These are phyloP conservation scores for Drechslerella stenobrocha DNA, from an alignment of 2,329 filamentous ascomycete species.

Conservation along the genomic window DNA sequence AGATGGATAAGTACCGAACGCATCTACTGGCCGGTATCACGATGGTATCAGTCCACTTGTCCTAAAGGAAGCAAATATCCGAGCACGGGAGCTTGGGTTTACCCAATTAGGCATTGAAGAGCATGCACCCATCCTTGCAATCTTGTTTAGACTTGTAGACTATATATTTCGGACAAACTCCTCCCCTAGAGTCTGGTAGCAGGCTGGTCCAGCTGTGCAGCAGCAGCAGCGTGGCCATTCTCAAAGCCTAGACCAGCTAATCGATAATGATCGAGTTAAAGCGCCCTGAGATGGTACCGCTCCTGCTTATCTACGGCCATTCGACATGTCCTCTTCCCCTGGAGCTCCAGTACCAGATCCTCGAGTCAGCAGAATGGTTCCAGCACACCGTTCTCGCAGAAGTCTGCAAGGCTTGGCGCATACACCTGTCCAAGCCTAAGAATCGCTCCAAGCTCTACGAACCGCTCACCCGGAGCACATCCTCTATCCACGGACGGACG, in stretches of 20 bases:
- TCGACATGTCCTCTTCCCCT: constrained; percentile 14
- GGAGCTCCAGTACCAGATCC: constrained; percentile 37
- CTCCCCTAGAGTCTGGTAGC: too few species aligned
- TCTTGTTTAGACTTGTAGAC: background rate
- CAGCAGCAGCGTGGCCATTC: too few species aligned
- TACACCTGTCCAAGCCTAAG: constrained; percentile 12
- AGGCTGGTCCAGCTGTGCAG: too few species aligned
- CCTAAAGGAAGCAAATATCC: background rate
- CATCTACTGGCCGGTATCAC: constrained; percentile 12
- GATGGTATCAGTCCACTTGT: constrained; percentile 8
- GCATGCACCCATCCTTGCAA: constrained; percentile 1
- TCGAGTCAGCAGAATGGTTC: constrained; percentile 30
- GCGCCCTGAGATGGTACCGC: constrained; percentile 8
- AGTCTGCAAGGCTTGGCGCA: constrained; percentile 34
- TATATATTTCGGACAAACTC: constrained; percentile 1
- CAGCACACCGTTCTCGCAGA: constrained; percentile 28
- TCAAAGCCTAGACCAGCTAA: too few species aligned
- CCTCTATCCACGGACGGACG: constrained; percentile 17
- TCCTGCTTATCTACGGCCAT: constrained; percentile 9
- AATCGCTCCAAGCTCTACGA: constrained; percentile 30
- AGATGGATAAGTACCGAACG: constrained; percentile 9
- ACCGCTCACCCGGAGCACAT: constrained; percentile 19
- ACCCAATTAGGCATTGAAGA: background rate
- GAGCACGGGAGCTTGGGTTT: background rate
- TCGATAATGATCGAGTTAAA: too few species aligned